Percentiles rank a stretch among this genome's conserved stretches.
These are phyloP conservation scores for Rhizopogon salebrosus DNA, from an alignment of 768 basidiomycete species.

Conservation along the genomic window DNA sequence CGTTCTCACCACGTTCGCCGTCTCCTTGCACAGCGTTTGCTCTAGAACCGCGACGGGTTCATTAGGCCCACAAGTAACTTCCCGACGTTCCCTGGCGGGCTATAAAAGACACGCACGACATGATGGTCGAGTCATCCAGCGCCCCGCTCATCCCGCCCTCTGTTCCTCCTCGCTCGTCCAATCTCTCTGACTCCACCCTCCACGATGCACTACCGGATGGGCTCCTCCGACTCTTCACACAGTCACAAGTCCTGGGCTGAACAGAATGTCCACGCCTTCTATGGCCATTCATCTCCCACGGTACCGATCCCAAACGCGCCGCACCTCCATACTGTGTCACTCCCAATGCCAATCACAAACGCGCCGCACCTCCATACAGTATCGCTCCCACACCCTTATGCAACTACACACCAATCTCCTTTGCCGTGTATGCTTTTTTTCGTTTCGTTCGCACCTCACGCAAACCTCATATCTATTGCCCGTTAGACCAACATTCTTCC, in stretches of 20 bases:
- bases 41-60: neutral
- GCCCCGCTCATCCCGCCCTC: slow-evolving; percentile 2
- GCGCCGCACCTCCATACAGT: slow-evolving; percentile 22
- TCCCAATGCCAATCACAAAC: slow-evolving; percentile 18
- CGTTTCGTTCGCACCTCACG: neutral
- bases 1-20: slow-evolving; percentile 15
- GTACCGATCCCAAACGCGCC: slow-evolving; percentile 21
- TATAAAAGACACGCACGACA: slow-evolving; percentile 22
- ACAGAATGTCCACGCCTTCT: slow-evolving; percentile 1
- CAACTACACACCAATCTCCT: slow-evolving; percentile 14
- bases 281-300: slow-evolving; percentile 9
- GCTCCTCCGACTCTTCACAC: slow-evolving; percentile 4
- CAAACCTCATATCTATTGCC: slow-evolving; percentile 1
- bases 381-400: slow-evolving; percentile 28
- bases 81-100: slow-evolving; percentile 11
- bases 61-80: slow-evolving; percentile 11
- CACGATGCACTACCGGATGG: slow-evolving; percentile 14
- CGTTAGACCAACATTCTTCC: slow-evolving; percentile 7
- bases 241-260: slow-evolving; percentile 17
- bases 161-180: neutral
- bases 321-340: slow-evolving; percentile 13
- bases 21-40: slow-evolving; percentile 12
- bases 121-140: slow-evolving; percentile 18
- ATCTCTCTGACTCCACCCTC: neutral
- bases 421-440: slow-evolving; percentile 16